Percentiles rank a stretch among this genome's conserved stretches.
Conservation (phyloP, 2,329 filamentous ascomycete species). For the Diaporthe ampelina region DNA sequence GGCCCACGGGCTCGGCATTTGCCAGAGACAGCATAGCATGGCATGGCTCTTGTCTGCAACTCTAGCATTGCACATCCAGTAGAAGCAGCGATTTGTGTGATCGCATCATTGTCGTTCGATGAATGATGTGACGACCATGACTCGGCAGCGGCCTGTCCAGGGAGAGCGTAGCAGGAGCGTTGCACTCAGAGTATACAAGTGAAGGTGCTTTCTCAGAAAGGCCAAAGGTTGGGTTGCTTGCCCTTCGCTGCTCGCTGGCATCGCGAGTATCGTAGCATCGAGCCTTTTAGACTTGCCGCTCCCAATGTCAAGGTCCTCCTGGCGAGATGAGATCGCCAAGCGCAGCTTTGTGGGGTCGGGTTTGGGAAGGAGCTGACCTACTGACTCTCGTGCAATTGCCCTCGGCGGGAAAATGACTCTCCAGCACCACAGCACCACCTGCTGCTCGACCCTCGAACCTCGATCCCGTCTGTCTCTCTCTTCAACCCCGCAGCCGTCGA, state of each 20-base stretch:
- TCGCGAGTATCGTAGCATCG: slow-evolving; percentile 21
- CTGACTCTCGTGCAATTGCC: slow-evolving; percentile 24
- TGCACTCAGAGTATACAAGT: not conserved
- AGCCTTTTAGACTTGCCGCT: slow-evolving; percentile 29
- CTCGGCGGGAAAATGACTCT: slow-evolving; percentile 22
- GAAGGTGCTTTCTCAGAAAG: not conserved
- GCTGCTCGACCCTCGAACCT: slow-evolving; percentile 1
- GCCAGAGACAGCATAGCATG: slow-evolving; percentile 14
- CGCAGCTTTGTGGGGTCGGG: slow-evolving; percentile 23
- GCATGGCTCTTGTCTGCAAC: not conserved
- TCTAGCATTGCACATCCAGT: not conserved
- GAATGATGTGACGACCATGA: slow-evolving; percentile 35
- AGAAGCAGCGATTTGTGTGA: not conserved
- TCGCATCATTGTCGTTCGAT: slow-evolving; percentile 38
- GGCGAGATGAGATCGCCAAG: slow-evolving; percentile 32
- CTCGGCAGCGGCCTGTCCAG: slow-evolving; percentile 26
- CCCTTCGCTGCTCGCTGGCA: too few species aligned
- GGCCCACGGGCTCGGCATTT: slow-evolving; percentile 25
- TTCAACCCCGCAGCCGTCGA: slow-evolving; percentile 16
- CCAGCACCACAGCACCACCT: not conserved
- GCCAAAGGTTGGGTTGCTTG: not conserved
- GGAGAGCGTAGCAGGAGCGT: slow-evolving; percentile 16
- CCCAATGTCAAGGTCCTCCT: slow-evolving; percentile 30
- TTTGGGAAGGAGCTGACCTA: slow-evolving; percentile 21
- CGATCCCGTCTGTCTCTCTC: not conserved